Base-by-base conservation (phyloP, 139 green algal species). In the Chlamydomonas eustigma region DNA sequence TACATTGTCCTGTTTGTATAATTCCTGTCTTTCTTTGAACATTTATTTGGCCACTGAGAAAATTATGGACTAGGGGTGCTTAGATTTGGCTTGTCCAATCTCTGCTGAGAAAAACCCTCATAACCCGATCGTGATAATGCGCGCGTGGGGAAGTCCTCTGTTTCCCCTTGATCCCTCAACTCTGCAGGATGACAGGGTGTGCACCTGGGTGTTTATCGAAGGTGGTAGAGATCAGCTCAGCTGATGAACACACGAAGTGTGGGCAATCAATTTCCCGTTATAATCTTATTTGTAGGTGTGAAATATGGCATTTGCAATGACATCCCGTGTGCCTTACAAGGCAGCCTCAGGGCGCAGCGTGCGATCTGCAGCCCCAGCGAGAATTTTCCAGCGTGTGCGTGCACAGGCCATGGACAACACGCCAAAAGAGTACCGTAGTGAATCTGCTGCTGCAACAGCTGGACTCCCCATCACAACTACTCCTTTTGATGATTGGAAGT, bases 401-500 rank as follows among this genome's bases (percentile, higher is more conserved):
- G 52, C 52, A 25, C 52, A 68, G 52, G 52, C 52, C 4, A 68
- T 68, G 52, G 52, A 68, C 52, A 68, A 68, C 52, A 68, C 52
- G n/a, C 52, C 52, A 25, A 68, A 68, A 28, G 12, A 68, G 18
- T 68, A 35, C 52, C 52, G 52, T 31, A 35, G 12, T 28, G 52
- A 68, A 28, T 25, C 52, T 31, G 52, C n/a, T 3, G 68, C 68
- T 36, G 22, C 22, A 36, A 39, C 31, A 2, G 30, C 38, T 3
- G 58, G 32, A 30, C 51, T 50, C 1, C 4, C 25, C 37, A 77
- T 52, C 39, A 78, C 79, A 12, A 18, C 18, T 51, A 88, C 86
- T 2, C 82, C 82, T 37, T 92, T 88, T 37, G 90, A 93, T 64
- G 75, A 83, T 78, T 90, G 78, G 81, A 87, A 77, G 39, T 97